Conservation (phyloP, 176 grass and related monocot species). For the Calamus simplicifolius region DNA sequence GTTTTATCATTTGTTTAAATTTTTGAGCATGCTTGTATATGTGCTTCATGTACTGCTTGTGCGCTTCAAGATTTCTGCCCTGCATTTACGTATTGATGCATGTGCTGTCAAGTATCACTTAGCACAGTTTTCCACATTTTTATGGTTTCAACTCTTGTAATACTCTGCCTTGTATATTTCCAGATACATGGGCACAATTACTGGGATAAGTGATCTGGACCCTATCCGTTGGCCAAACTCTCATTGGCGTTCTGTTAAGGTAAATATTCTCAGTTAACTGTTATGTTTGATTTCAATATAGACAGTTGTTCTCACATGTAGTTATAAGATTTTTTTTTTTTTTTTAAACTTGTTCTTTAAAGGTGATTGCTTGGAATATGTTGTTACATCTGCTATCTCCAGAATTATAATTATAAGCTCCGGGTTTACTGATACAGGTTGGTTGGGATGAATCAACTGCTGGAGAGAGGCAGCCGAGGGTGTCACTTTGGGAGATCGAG, state of each 20-base stretch:
- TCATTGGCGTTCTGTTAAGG: constrained; percentile 35
- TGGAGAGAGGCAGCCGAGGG: constrained; percentile 62
- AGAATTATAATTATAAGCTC: not conserved
- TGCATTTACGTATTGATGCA: constrained; percentile 5
- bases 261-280: too few species aligned
- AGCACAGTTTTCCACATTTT: not conserved
- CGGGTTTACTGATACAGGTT: constrained; percentile 37
- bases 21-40: not conserved
- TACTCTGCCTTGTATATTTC: constrained; percentile 17
- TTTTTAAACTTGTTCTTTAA: not conserved
- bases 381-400: too few species aligned
- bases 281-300: too few species aligned
- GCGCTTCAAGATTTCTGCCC: not conserved
- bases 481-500: constrained; percentile 86
- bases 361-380: too few species aligned
- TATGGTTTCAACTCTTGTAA: not conserved
- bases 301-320: too few species aligned
- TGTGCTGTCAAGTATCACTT: not conserved
- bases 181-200: constrained; percentile 89
- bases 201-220: constrained; percentile 76
- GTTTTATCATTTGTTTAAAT: not conserved
- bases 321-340: too few species aligned
- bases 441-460: constrained; percentile 84
- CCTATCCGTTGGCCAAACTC: constrained; percentile 75
- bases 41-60: constrained; percentile 37